Conservation (phyloP, 805 yeast species). For the Candida adriatica region DNA sequence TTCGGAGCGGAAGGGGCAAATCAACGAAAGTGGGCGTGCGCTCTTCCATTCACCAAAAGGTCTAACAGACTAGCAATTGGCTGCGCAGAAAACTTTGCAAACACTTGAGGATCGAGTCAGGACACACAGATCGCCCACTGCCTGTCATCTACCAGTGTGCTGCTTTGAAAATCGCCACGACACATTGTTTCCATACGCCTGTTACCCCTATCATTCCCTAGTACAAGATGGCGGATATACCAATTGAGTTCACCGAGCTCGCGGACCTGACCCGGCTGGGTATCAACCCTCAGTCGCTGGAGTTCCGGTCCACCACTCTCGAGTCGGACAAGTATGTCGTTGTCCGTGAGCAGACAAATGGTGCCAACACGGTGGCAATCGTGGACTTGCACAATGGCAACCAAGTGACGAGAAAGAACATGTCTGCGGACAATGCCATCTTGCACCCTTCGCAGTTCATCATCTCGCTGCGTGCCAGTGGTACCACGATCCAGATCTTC, state of each 20-base stretch:
- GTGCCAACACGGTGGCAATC: slow-evolving; percentile 89
- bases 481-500: slow-evolving; percentile 92
- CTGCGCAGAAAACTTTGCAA: no score
- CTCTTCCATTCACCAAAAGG: no score
- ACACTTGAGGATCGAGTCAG: no score
- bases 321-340: slow-evolving; percentile 91
- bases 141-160: background rate
- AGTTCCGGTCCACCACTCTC: slow-evolving; percentile 88
- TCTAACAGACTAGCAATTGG: no score
- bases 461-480: slow-evolving; percentile 91
- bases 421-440: slow-evolving; percentile 96
- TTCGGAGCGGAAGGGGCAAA: slow-evolving; percentile 12
- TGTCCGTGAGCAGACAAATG: slow-evolving; percentile 53
- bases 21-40: no score
- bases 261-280: slow-evolving; percentile 83
- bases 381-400: slow-evolving; percentile 77
- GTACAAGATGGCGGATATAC: slow-evolving; percentile 85
- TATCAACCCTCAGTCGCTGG: slow-evolving; percentile 76
- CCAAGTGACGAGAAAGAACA: slow-evolving; percentile 78
- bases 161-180: no score
- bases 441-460: slow-evolving; percentile 89
- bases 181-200: no score
- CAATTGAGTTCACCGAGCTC: slow-evolving; percentile 95
- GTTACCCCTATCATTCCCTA: no score
- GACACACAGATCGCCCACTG: no score